Evolutionary conservation across 805 yeast species (phyloP), one percentile per base, ranked within the genome.

Genomic region (Wickerhamiella slavikovae): DNA sequence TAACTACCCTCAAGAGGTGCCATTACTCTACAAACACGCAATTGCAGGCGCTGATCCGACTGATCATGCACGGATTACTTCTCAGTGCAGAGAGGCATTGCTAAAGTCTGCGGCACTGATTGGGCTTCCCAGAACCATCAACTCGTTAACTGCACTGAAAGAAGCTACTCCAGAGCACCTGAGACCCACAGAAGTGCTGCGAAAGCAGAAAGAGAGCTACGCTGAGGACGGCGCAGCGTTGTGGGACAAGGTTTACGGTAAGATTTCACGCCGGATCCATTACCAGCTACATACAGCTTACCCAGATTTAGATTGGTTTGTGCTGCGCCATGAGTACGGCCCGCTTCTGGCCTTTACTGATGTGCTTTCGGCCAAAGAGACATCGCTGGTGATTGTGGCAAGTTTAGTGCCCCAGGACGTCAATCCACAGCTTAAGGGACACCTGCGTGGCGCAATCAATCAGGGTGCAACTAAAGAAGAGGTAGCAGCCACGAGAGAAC

Each of bases 381-480:
- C 93, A 1, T 70, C 85, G 19, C 46, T 79, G 34, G 71, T 79
- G 19, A 68, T 83, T 2, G 65, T 83, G 12, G 71, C 91, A 1
- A 63, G 85, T 36, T 59, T 83, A 39, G 70, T 83, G 8, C 94
- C 95, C 1, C 93, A 79, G 46, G 92, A 83, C 49, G 94, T 83
- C 8, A 79, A 77, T 40, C 93, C 93, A 0, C 94, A 83, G 43
- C 58, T 83, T 39, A 77, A 79, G 51, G 95, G 95, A 0, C 95
- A 83, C 47, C 58, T 83, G 36, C 67, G 64, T 47, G 95, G 95
- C 0, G 94, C 93, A 0, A 36, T 71, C 29, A 80, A 79, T 43
- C 64, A 69, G 17, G 93, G 93, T 0, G 74, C 77, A 6, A 58
- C 75, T 7, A 43, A 48, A 17, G 76, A 71, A 29, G 75, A 74